Evolutionary conservation across 2,329 filamentous ascomycete species (phyloP).

Genomic region (Cladophialophora carrionii): DNA sequence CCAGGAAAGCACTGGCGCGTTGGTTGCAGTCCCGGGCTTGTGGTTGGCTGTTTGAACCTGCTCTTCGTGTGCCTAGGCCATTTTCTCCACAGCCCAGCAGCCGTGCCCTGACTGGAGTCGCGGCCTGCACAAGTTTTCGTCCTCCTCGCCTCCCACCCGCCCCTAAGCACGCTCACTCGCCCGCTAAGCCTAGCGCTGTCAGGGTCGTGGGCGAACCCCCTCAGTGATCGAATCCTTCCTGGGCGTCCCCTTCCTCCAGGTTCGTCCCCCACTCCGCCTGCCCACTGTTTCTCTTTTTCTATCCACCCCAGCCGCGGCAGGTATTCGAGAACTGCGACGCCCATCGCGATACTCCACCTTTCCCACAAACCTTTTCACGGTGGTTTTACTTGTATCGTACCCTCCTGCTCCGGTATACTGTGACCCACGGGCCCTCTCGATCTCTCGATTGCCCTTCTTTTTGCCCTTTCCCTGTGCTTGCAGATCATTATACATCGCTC

Average conservation of each 20-base stretch:
- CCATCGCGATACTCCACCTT: conserved; percentile 11
- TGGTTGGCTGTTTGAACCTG: not conserved
- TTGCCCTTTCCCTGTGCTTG: conserved; percentile 9
- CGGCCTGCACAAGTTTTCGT: conserved; percentile 14
- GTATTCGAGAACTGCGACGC: conserved; percentile 5
- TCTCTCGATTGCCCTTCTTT: conserved; percentile 17
- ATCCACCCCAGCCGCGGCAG: conserved; percentile 7
- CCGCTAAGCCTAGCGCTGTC: conserved; percentile 9
- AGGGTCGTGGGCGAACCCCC: conserved; percentile 6
- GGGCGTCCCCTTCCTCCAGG: conserved; percentile 14
- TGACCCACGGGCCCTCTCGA: conserved; percentile 10
- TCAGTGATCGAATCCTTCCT: conserved; percentile 10
- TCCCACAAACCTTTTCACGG: not conserved
- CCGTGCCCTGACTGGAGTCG: not conserved
- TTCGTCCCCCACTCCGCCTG: conserved; percentile 17
- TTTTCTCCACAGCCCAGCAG: not conserved
- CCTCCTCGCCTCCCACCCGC: conserved; percentile 20
- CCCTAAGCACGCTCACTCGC: conserved; percentile 12
- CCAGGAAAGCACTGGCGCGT: not conserved
- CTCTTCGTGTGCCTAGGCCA: not conserved
- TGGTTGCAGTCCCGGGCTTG: not conserved
- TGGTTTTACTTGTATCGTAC: not conserved
- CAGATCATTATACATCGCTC: conserved; percentile 19
- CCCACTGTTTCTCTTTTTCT: conserved; percentile 15
- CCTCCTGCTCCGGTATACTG: conserved; percentile 1